Percentiles rank a stretch among this genome's conserved stretches.
These are phyloP conservation scores for Chlorophyllum brunneum DNA, from an alignment of 768 basidiomycete species.

Conservation along the genomic window DNA sequence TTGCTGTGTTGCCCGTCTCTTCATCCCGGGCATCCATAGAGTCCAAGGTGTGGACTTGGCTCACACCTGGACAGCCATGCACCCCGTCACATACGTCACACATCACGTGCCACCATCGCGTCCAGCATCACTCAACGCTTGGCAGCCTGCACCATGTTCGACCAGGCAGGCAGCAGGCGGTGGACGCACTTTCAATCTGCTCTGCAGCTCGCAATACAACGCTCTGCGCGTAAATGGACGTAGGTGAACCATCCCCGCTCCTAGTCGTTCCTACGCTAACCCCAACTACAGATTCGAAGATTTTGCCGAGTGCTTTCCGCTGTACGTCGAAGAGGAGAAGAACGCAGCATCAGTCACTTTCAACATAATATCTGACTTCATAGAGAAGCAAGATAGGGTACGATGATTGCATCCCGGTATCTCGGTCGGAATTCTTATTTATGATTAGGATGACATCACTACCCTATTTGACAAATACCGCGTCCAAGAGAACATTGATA, in stretches of 20 bases:
- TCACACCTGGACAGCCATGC: not conserved
- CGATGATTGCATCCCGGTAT: slow-evolving; percentile 21
- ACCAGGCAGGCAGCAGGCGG: slow-evolving; percentile 45
- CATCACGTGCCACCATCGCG: not conserved
- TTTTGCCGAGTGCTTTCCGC: slow-evolving; percentile 62
- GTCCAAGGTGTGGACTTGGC: not conserved
- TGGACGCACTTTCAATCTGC: slow-evolving; percentile 57
- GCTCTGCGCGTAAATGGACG: slow-evolving; percentile 59
- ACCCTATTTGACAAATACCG: slow-evolving; percentile 66
- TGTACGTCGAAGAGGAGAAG: slow-evolving; percentile 63
- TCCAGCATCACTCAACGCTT: not conserved
- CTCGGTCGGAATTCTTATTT: not conserved
- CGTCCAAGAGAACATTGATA: slow-evolving; percentile 67
- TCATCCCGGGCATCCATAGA: slow-evolving; percentile 32
- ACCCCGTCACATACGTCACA: slow-evolving; percentile 4
- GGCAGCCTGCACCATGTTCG: slow-evolving; percentile 29
- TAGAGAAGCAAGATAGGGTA: slow-evolving; percentile 59
- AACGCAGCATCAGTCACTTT: slow-evolving; percentile 58
- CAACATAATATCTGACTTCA: slow-evolving; percentile 66
- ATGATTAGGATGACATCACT: slow-evolving; percentile 56
- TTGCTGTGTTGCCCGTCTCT: slow-evolving; percentile 33
- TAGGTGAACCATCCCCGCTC: slow-evolving; percentile 25
- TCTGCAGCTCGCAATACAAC: slow-evolving; percentile 50
- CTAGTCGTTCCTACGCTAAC: not conserved
- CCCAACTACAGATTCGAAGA: slow-evolving; percentile 42